Conservation (phyloP, 495 filamentous ascomycete genomes). For the Sporormia fimetaria region DNA sequence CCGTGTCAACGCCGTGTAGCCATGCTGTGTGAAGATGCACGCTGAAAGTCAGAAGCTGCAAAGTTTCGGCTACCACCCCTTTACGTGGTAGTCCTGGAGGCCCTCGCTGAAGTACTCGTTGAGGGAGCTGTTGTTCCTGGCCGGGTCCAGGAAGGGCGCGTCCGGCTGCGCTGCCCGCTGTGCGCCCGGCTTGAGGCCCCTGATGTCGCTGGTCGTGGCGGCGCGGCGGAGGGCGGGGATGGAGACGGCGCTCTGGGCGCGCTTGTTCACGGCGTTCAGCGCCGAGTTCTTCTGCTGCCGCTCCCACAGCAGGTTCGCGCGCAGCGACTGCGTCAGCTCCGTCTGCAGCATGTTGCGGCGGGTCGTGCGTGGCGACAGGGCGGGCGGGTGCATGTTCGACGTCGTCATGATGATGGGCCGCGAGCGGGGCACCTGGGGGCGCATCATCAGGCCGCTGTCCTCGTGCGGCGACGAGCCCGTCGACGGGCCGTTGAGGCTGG, state of each 20-base stretch:
- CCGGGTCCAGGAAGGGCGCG: conserved; percentile 6
- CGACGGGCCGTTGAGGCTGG: conserved; percentile 63
- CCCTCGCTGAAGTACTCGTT: conserved; percentile 56
- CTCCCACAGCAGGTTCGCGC: conserved; percentile 72
- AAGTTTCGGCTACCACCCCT: conserved; percentile 47
- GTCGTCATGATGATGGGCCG: conserved; percentile 80
- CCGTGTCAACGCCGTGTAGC: too few relatives aligned
- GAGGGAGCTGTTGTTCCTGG: conserved; percentile 47
- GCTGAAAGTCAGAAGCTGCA: conserved; percentile 16
- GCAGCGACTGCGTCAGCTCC: conserved; percentile 74
- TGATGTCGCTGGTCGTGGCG: conserved; percentile 70
- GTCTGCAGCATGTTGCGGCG: conserved; percentile 93
- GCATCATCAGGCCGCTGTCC: conserved; percentile 56
- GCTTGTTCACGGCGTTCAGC: conserved; percentile 76
- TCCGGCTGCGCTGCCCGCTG: conserved; percentile 21
- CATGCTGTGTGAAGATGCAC: conserved; percentile 21
- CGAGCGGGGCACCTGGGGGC: conserved; percentile 60
- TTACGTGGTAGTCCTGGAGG: conserved; percentile 57
- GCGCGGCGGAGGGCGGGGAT: conserved; percentile 22
- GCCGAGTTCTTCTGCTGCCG: conserved; percentile 84
- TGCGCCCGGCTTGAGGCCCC: conserved; percentile 70
- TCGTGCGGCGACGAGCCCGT: conserved; percentile 62
- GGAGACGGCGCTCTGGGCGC: conserved; percentile 46
- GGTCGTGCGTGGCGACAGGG: conserved; percentile 80
- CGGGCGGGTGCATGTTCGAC: conserved; percentile 52